phyloP scores from a whole-genome alignment of 2,329 filamentous ascomycete genomes.

The Scedosporium minutisporum region DNA sequence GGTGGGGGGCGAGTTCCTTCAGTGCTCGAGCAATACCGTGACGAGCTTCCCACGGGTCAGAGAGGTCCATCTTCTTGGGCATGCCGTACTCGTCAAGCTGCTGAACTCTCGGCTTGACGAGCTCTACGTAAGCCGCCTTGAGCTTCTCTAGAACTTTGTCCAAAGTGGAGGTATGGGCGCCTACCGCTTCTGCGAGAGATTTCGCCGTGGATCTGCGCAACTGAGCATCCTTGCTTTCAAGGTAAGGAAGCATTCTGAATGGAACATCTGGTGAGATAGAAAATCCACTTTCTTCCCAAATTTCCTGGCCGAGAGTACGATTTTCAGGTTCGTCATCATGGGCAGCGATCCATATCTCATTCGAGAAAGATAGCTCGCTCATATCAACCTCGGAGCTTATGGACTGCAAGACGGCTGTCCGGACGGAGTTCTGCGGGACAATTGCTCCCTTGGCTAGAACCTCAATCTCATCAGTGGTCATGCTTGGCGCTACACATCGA shows the following conservation, averaged over 20 bases:
- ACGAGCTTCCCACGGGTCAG: constrained; percentile 84
- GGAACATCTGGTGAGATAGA: constrained; percentile 57
- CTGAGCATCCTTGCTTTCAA: constrained; percentile 70
- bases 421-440: constrained; percentile 68
- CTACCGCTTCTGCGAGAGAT: constrained; percentile 66
- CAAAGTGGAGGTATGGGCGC: constrained; percentile 49
- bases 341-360: constrained; percentile 87
- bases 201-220: constrained; percentile 76
- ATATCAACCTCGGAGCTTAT: constrained; percentile 89
- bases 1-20: constrained; percentile 64
- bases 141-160: constrained; percentile 54
- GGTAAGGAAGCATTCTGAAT: constrained; percentile 61
- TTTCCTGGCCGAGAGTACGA: constrained; percentile 68
- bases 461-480: constrained; percentile 60
- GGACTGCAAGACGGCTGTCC: constrained; percentile 76
- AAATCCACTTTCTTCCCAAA: constrained; percentile 92
- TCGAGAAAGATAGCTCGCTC: constrained; percentile 74
- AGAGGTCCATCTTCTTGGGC: constrained; percentile 77
- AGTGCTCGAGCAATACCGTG: constrained; percentile 85
- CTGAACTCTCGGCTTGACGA: constrained; percentile 73
- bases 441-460: constrained; percentile 71
- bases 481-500: constrained; percentile 74
- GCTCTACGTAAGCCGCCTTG: constrained; percentile 61
- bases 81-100: constrained; percentile 91
- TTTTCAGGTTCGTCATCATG: constrained; percentile 91